phyloP scores from a whole-genome alignment of 177 flowering plant species.

The Vitis hybrid region DNA sequence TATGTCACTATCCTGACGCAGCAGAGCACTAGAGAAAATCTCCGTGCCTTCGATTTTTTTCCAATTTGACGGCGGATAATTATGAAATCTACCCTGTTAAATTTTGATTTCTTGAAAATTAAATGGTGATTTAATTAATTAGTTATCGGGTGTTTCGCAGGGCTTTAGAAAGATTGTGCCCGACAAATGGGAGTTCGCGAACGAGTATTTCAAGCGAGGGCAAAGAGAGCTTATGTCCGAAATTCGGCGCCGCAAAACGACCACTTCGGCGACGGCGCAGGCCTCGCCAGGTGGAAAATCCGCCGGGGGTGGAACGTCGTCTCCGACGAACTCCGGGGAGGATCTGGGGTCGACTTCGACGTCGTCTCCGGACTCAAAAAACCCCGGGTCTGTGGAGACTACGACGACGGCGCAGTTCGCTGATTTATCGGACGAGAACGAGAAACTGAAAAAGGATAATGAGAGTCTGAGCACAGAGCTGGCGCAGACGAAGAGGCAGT shows the following conservation, averaged over 20 bases:
- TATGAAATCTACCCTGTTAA: neutral
- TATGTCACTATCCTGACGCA: too few relatives aligned
- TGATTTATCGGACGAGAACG: slow-evolving; percentile 69
- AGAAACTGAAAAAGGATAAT: slow-evolving; percentile 65
- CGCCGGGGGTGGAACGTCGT: slow-evolving; percentile 18
- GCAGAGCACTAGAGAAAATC: too few relatives aligned
- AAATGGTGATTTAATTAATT: too few relatives aligned
- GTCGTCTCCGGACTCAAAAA: slow-evolving; percentile 65
- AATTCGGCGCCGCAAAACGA: slow-evolving; percentile 76
- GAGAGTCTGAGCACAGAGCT: slow-evolving; percentile 65
- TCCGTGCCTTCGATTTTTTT: too few relatives aligned
- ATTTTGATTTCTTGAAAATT: neutral
- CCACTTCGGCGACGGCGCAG: slow-evolving; percentile 10
- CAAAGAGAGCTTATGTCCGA: slow-evolving; percentile 59
- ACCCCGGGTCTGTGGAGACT: slow-evolving; percentile 42
- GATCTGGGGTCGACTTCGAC: slow-evolving; percentile 69
- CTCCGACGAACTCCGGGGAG: slow-evolving; percentile 63
- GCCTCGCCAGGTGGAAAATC: slow-evolving; percentile 18
- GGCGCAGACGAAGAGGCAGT: slow-evolving; percentile 61
- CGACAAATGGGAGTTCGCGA: slow-evolving; percentile 91
- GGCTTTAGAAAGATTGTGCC: slow-evolving; percentile 85
- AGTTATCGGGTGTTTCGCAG: slow-evolving; percentile 28
- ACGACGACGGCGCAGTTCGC: slow-evolving; percentile 30
- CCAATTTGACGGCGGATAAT: too few relatives aligned
- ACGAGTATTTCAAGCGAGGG: slow-evolving; percentile 76